Evolutionary conservation across 75 land plant genomes (phyloP), one percentile per base, ranked within the genome.

Genomic region (Cryptomeria japonica): DNA sequence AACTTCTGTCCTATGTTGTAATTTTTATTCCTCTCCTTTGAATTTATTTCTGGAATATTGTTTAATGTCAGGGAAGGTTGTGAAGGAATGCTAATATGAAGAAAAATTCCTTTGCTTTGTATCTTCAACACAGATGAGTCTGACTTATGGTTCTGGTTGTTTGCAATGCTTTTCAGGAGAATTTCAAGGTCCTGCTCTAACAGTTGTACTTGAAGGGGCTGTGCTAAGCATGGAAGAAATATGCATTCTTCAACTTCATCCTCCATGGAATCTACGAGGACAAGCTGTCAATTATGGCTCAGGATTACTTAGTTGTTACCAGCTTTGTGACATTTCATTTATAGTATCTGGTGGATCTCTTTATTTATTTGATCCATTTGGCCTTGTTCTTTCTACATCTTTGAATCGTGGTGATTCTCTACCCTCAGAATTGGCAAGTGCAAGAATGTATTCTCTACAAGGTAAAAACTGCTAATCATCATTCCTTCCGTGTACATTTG

Each of bases 351-450:
- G 88, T 91, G 98, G 94, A 34, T 91, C 89, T 91, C 92, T 92
- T 34, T 98, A 98, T 83, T 90, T 98, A 1, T 98, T 98, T 89
- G 99, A 98, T 91, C 99, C 99, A 25, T 90, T 87, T 87, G 99
- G 99, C 28, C 53, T 90, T 80, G 93, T 94, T 32, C 91, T 96
- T 53, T 73, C 91, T 88, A 78, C 90, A n/a, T 86, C 98, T 83
- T 87, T 92, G 58, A 86, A 76, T 84, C 91, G 56, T 85, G 89
- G 86, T n/a, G 93, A 93, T 55, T 84, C 93, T 53, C 25, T 58
- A 70, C 53, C 90, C 47, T 80, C 88, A 42, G 78, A 86, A 79
- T 87, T 39, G 53, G 89, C 93, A 58, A 83, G 84, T 31, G 96
- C 96, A 19, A 96, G 92, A 84, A 88, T 94, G 85, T 98, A 93